These are phyloP conservation scores for Daedaleopsis sinensis DNA, from an alignment of 768 basidiomycete genomes.

Conservation along the genomic window DNA sequence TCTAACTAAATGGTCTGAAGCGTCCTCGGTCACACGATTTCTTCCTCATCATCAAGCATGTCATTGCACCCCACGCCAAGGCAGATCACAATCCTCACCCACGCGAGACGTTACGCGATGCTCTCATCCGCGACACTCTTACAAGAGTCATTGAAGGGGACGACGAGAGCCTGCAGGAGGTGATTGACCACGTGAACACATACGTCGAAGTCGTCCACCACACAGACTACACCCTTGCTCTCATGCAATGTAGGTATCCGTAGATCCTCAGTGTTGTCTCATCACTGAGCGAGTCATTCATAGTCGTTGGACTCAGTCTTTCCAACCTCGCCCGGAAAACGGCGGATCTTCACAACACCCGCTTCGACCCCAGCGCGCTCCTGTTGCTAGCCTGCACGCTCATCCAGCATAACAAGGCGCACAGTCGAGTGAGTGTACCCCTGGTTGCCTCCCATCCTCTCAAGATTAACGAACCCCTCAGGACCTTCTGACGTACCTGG, in stretches of 20 bases:
- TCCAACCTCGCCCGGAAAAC: slow-evolving; percentile 55
- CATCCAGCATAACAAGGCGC: slow-evolving; percentile 60
- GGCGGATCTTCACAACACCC: slow-evolving; percentile 53
- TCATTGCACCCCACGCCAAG: slow-evolving; percentile 43
- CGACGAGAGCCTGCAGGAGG: slow-evolving; percentile 48
- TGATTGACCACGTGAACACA: slow-evolving; percentile 56
- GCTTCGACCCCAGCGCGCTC: slow-evolving; percentile 59
- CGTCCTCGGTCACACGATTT: slow-evolving; percentile 49
- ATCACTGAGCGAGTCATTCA: slow-evolving; percentile 2
- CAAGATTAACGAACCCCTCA: slow-evolving; percentile 25
- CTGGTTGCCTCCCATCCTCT: neutral
- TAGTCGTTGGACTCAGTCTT: slow-evolving; percentile 62
- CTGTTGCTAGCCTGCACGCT: slow-evolving; percentile 53
- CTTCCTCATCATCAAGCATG: slow-evolving; percentile 55
- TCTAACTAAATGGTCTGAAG: slow-evolving; percentile 31
- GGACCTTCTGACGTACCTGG: slow-evolving; percentile 63
- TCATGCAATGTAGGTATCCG: slow-evolving; percentile 56
- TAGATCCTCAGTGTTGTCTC: neutral
- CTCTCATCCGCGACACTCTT: slow-evolving; percentile 59
- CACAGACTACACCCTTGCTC: slow-evolving; percentile 50
- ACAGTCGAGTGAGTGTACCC: slow-evolving; percentile 49
- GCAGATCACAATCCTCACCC: slow-evolving; percentile 26
- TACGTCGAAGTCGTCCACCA: slow-evolving; percentile 64
- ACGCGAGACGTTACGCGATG: slow-evolving; percentile 43
- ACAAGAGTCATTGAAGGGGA: slow-evolving; percentile 53